Base-by-base conservation (phyloP, 140 eudicot species). In the Oenanthe javanica region DNA sequence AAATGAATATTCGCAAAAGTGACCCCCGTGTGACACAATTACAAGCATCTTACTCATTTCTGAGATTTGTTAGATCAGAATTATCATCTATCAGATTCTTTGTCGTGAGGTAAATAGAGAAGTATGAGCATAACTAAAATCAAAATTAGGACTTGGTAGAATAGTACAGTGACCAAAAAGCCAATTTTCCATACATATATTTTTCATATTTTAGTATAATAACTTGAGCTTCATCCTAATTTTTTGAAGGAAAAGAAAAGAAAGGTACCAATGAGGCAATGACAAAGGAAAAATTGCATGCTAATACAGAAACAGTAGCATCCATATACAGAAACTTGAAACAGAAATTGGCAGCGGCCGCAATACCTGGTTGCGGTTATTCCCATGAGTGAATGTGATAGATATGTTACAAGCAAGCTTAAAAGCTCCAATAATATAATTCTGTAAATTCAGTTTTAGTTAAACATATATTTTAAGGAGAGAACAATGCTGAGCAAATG, bases 301-400 rank as follows among this genome's bases (percentile, higher is more conserved):
- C 61, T 47, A 47, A n/a, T 45, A 47, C 27, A 2, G 5, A 48
- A 45, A 61, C 43, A 42, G 36, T 38, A 78, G 36, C 36, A 21
- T 31, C 72, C 49, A 10, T 43, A 40, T 1, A n/a, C 1, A n/a
- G 23, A 15, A 15, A 38, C 45, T 4, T 52, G 7, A 11, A 8
- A 27, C 5, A 4, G 21, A 4, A 5, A 77, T 23, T 49, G 67
- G 27, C 6, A 36, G 57, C 84, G 92, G n/a, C n/a, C n/a, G n/a
- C n/a, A n/a, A n/a, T 97, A n/a, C 98, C n/a, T 90, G 95, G 81
- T 94, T 94, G 59, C 98, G 96, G 75, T 88, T 81, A 83, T 94
- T 94, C 27, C 86, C 97, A 88, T 92, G 96, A 9, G 89, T 80
- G 81, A 94, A 92, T 18, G 91, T 51, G 46, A 94, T 79, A 21